Evolutionary conservation across 441 rosid genomes (phyloP), one percentile per base, ranked within the genome.

Genomic region (Melastoma candidum): DNA sequence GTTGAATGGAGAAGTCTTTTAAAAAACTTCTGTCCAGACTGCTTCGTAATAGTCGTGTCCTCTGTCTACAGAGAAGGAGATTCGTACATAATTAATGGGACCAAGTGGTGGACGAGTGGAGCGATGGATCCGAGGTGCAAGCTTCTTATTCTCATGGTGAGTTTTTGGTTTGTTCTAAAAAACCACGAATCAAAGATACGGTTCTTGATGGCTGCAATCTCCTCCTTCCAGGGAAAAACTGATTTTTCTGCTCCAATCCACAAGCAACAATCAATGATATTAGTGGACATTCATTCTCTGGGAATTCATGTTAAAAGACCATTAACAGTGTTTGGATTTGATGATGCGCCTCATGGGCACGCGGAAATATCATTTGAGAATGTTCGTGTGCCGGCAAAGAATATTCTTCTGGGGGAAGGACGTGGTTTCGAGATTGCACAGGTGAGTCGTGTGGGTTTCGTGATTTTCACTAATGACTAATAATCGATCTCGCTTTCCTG

Each of bases 51-150:
- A n/a, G 36, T 9, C 44, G 47, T 46, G 43, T 13, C 39, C 67
- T 68, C 44, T 44, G 63, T 63, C 47, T 68, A 58, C 62, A 89
- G 99, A 74, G 74, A 81, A 66, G 95, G 89, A 39, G 85, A 89
- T 71, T 83, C 80, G 3, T 93, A 89, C 58, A 59, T 89, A 50
- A 84, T 93, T 63, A 93, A 84, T 52, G 99, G 99, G 56, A 83
- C 59, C 60, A 93, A 93, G 71, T 93, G 99, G 99, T 93, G 99
- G 99, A 89, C 99, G 44, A 93, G 97, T 69, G 99, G 99, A 61
- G 99, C 99, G 26, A 89, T 93, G 99, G 99, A 93, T 77, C 97
- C 97, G 12, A 89, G 99, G 66, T 93, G 99, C 75, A 81, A 63
- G 73, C 49, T 93, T 53, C 97, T 93, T 65, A 83, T 93, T 57